Base-by-base conservation (phyloP, 1,284 basidiomycete species). In the Porphyrellus sp. region DNA sequence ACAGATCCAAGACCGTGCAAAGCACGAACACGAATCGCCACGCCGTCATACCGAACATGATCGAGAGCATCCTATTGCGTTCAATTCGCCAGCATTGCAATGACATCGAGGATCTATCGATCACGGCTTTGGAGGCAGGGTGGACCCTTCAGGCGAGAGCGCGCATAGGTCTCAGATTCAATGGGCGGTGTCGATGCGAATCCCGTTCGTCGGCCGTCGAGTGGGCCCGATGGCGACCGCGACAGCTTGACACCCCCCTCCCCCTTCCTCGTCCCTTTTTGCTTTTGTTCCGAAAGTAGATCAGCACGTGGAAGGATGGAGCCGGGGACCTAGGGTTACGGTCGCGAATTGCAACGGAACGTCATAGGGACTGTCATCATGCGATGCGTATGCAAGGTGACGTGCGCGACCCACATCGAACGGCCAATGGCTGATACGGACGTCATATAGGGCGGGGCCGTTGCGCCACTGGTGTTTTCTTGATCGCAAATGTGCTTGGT, bases 241-340 rank as follows among this genome's bases (percentile, higher is more conserved):
- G 39, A n/a, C 3, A 23, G 23, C 39, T 13, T 18, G 41, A 16
- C 23, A 20, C 35, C 21, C 15, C 33, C 27, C 9, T 49, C n/a
- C 18, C 12, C 18, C 9, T 39, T 13, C n/a, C n/a, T n/a, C n/a
- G n/a, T n/a, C n/a, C n/a, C n/a, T n/a, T n/a, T n/a, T n/a, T n/a
- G n/a, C n/a, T n/a, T n/a, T n/a, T n/a, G n/a, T 15, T 27, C 24
- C 18, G 34, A 27, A 39, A 38, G 28, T 24, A 15, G 16, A 33
- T 15, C 7, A 31, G n/a, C 37, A 39, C 45, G 45, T 33, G 45
- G 35, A 7, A 1, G 16, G 27, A 33, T 34, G 28, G 48, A 44
- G 39, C 39, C 31, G 31, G 40, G 13, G 20, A 38, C 28, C 44
- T 33, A 49, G 49, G 49, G 49, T 33, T 25, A n/a, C n/a, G 21